Base-by-base conservation (phyloP, 768 basidiomycete species). In the Calocybe gangraenosa region DNA sequence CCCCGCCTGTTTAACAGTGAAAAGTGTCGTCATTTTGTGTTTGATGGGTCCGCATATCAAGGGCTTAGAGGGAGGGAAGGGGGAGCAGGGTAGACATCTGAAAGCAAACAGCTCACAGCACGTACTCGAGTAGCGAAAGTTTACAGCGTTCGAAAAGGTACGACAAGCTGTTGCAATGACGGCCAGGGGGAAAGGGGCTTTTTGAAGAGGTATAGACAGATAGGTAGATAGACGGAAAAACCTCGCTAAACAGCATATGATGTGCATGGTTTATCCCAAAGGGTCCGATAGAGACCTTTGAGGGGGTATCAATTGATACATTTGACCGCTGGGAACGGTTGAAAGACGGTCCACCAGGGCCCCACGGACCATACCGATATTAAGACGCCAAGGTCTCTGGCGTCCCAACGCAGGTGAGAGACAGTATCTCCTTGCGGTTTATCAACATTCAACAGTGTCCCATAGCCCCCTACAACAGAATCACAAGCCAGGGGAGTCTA, bases 351-450 rank as follows among this genome's bases (percentile, higher is more conserved):
- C 44, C 44, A 48, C 34, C 39, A 31, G 21, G 42, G 23, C 39
- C 42, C 33, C n/a, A 11, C 35, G 34, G 42, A 40, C 44, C 47
- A 36, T 22, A 20, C 36, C 15, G 4, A 28, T 19, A 28, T 13
- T 14, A 3, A 3, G 8, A 7, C 14, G 21, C 36, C 39, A 33
- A 18, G 20, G 44, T 41, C 40, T 11, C 44, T 37, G 15, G 30
- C n/a, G 42, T 36, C 37, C 30, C 33, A 23, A 14, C 11, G 17
- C 13, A 1, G n/a, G 14, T 28, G 23, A 39, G 15, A 30, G 38
- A 15, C n/a, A 7, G 43, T 50, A 35, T 40, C 49, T 50, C 49
- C 48, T 50, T 50, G 39, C 20, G 45, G 39, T 28, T 28, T 28
- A 28, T 28, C 25, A n/a, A n/a, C n/a, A n/a, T n/a, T n/a, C n/a